Evolutionary conservation across 75 land plant genomes (phyloP).

Genomic region (Pinus albicaulis): DNA sequence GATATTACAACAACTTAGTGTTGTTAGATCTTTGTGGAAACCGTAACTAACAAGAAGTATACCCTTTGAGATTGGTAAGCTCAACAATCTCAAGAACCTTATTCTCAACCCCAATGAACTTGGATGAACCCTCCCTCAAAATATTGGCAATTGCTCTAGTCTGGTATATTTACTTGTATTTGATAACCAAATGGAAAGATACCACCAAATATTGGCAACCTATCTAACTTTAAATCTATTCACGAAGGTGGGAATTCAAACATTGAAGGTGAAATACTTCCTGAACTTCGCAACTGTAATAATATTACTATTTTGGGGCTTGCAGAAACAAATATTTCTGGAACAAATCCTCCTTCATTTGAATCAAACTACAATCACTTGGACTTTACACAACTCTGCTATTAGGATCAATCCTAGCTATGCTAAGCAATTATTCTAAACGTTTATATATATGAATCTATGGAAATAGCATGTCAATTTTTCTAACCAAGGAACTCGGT

Average conservation of each 20-base stretch:
- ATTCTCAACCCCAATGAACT: constrained; percentile 59
- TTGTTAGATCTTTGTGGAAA: constrained; percentile 65
- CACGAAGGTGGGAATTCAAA: constrained; percentile 75
- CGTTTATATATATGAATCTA: constrained; percentile 57
- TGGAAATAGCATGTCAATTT: constrained; percentile 43
- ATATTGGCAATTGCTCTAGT: constrained; percentile 44
- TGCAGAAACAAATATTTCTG: constrained; percentile 47
- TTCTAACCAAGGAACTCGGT: constrained; percentile 50
- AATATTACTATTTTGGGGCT: constrained; percentile 40
- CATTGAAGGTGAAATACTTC: constrained; percentile 43
- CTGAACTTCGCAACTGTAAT: constrained; percentile 29
- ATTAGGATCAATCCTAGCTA: constrained; percentile 58
- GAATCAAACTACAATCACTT: constrained; percentile 34
- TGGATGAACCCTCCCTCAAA: constrained; percentile 56
- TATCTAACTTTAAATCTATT: constrained; percentile 42
- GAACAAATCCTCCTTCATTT: constrained; percentile 41
- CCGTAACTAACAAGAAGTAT: constrained; percentile 48
- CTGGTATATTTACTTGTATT: constrained; percentile 46
- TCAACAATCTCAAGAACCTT: constrained; percentile 42
- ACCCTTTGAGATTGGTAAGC: constrained; percentile 41
- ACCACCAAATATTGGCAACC: constrained; percentile 43
- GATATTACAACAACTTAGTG: constrained; percentile 10
- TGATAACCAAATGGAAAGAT: constrained; percentile 82
- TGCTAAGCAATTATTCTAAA: constrained; percentile 65
- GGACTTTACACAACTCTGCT: constrained; percentile 40